Conservation (phyloP, 805 yeast genomes). For the Wickerhamiella spandovensis region DNA sequence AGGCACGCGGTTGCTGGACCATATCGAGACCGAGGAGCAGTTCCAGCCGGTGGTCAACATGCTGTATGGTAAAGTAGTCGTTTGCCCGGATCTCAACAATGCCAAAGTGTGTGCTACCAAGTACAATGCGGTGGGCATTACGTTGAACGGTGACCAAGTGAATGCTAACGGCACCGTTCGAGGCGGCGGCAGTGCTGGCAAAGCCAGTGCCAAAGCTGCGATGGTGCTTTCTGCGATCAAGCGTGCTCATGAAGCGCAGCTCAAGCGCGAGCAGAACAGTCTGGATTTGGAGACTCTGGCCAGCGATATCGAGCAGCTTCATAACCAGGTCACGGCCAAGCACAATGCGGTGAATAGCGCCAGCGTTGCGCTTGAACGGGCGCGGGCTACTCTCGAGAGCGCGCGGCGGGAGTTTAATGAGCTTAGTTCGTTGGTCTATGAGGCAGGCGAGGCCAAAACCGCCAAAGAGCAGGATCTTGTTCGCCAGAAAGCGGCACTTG, state of each 20-base stretch:
- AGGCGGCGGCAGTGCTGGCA: conserved; percentile 78
- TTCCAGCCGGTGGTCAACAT: conserved; percentile 60
- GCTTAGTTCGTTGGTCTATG: neutral
- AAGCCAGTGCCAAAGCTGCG: neutral
- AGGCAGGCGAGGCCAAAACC: neutral
- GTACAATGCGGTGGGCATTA: conserved; percentile 58
- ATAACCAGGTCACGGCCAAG: conserved; percentile 4
- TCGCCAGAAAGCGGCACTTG: conserved; percentile 1
- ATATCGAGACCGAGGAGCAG: conserved; percentile 46
- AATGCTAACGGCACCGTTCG: conserved; percentile 72
- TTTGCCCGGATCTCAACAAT: conserved; percentile 51
- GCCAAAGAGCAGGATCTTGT: neutral
- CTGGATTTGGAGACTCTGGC: neutral
- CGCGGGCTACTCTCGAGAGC: neutral
- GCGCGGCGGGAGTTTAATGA: neutral
- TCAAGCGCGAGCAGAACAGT: neutral
- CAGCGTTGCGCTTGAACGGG: conserved; percentile 33
- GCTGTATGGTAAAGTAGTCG: conserved; percentile 70
- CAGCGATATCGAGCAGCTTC: neutral
- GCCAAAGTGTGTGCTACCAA: conserved; percentile 56
- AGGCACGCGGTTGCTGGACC: conserved; percentile 65
- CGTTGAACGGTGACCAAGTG: conserved; percentile 84
- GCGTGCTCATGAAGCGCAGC: neutral
- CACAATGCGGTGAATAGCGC: conserved; percentile 48
- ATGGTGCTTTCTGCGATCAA: neutral